Evolutionary conservation across 2,329 filamentous ascomycete genomes (phyloP).

Genomic region (Pseudogymnoascus sp.): DNA sequence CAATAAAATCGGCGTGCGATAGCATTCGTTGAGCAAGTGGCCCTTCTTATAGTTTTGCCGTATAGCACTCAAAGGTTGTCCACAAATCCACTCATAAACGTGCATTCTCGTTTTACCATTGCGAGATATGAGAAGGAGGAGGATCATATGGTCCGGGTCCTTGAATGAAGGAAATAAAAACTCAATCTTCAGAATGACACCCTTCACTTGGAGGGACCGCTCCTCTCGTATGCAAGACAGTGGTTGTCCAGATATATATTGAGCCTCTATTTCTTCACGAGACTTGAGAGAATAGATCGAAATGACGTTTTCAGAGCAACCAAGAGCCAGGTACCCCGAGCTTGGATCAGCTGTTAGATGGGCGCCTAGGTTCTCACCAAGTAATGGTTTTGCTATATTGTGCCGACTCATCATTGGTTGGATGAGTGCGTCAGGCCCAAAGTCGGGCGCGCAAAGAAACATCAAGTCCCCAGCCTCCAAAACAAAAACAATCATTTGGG

Average conservation of each 20-base stretch:
- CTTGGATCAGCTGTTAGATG: conserved; percentile 71
- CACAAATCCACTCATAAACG: conserved; percentile 52
- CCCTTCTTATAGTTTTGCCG: conserved; percentile 41
- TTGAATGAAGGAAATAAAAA: conserved; percentile 66
- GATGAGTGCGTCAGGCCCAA: conserved; percentile 30
- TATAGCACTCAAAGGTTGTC: conserved; percentile 37
- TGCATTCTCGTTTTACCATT: conserved; percentile 43
- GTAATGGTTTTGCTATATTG: conserved; percentile 41
- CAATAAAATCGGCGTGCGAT: conserved; percentile 56
- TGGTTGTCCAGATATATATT: conserved; percentile 36
- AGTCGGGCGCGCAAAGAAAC: conserved; percentile 61
- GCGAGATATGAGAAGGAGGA: conserved; percentile 55
- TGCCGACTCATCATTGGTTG: conserved; percentile 44
- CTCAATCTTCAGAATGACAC: conserved; percentile 75
- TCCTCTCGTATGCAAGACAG: conserved; percentile 49
- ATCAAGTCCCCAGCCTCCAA: conserved; percentile 64
- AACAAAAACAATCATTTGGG: conserved; percentile 72
- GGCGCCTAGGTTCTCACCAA: conserved; percentile 46
- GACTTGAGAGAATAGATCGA: conserved; percentile 62
- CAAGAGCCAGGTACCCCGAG: conserved; percentile 59
- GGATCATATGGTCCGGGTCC: conserved; percentile 63
- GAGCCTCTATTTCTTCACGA: conserved; percentile 41
- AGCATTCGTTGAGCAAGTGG: conserved; percentile 40
- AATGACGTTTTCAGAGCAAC: conserved; percentile 61
- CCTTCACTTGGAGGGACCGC: conserved; percentile 40